Evolutionary conservation across 306 rosid species (phyloP).

Genomic region (Albizia julibrissin): DNA sequence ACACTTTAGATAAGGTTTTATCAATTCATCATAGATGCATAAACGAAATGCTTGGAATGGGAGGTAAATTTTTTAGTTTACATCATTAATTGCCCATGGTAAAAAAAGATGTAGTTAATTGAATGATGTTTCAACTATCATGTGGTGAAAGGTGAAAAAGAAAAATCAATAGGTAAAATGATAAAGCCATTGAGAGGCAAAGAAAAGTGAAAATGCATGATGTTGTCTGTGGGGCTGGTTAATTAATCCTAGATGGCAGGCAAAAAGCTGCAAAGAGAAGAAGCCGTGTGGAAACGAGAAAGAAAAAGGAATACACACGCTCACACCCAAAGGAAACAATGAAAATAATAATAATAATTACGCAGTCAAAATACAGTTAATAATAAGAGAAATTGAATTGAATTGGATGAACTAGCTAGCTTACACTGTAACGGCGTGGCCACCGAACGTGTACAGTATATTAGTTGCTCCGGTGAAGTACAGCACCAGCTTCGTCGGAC

Average conservation of each 20-base stretch:
- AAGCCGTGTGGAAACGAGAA: conserved; percentile 47
- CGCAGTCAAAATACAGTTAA: not conserved
- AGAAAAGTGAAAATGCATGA: conserved; percentile 34
- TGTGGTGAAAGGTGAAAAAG: not conserved
- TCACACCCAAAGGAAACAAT: not conserved
- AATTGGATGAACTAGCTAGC: not conserved
- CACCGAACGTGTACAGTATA: conserved; percentile 75
- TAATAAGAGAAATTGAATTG: not conserved
- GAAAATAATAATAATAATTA: not conserved
- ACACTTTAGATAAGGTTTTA: too few species aligned
- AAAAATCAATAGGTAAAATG: not conserved
- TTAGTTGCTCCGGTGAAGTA: conserved; percentile 81
- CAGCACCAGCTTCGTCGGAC: conserved; percentile 62
- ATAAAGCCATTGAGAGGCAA: conserved; percentile 1
- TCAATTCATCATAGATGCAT: not conserved
- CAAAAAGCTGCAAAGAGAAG: conserved; percentile 57
- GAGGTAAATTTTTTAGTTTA: not conserved
- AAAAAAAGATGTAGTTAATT: not conserved
- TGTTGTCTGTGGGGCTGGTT: conserved; percentile 44
- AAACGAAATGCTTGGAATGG: not conserved
- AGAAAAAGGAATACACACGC: not conserved
- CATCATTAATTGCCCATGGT: not conserved
- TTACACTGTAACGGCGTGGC: conserved; percentile 78
- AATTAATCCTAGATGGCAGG: conserved; percentile 39
- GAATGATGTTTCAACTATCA: not conserved